Percentiles rank a stretch among this genome's conserved stretches.
Conservation (phyloP, 2,329 filamentous ascomycete species). For the Phyllosticta citriasiana region DNA sequence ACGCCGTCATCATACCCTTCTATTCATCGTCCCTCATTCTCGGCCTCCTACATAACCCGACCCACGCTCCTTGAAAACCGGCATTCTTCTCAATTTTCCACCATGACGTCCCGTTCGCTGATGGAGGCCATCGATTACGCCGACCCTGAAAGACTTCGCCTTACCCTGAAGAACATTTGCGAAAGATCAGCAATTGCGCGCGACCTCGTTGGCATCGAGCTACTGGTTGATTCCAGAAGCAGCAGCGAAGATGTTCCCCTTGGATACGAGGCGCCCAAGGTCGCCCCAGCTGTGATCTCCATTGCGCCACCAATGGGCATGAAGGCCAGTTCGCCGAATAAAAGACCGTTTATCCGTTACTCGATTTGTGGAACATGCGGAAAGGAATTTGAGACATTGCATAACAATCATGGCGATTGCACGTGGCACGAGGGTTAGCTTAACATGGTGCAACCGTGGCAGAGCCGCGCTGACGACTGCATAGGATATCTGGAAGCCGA, state of each 20-base stretch:
- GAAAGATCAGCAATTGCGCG: conserved; percentile 3
- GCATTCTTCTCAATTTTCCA: background rate
- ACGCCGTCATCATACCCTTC: background rate
- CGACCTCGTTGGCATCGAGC: conserved; percentile 7
- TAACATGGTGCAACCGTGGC: background rate
- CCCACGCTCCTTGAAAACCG: background rate
- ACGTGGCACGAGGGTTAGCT: conserved; percentile 5
- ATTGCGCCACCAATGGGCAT: background rate
- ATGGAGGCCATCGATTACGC: conserved; percentile 9
- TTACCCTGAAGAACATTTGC: conserved; percentile 9
- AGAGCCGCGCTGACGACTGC: background rate
- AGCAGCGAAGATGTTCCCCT: conserved; percentile 8
- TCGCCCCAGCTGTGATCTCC: background rate
- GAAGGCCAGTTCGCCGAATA: conserved; percentile 2
- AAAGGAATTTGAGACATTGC: conserved; percentile 5
- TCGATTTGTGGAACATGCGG: conserved; percentile 1
- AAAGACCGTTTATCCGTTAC: conserved; percentile 1
- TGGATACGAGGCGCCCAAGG: background rate
- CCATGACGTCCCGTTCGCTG: conserved; percentile 6
- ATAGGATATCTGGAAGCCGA: conserved; percentile 2
- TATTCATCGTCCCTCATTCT: background rate
- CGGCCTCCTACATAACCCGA: background rate
- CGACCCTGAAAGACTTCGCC: conserved; percentile 1
- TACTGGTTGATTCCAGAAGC: conserved; percentile 6
- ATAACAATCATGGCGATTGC: conserved; percentile 3